A percentile compares a stretch with the other conserved stretches of the same genome.
Conservation (phyloP, 2,329 filamentous ascomycete species). For the Lomentospora prolificans region DNA sequence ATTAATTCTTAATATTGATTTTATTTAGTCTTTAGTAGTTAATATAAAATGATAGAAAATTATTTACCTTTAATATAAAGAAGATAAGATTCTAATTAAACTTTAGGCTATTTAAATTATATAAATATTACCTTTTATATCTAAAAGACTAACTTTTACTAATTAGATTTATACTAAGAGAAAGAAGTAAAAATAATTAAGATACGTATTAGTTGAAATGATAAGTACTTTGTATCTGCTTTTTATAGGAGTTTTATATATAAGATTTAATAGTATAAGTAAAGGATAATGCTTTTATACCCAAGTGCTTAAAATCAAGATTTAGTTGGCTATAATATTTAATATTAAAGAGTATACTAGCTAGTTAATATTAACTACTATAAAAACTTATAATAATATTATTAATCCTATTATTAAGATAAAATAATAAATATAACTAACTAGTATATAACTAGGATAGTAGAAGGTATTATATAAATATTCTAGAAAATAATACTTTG, state of each 20-base stretch:
- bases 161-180: neutral
- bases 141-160: too few relatives aligned
- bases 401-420: neutral
- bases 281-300: too few relatives aligned
- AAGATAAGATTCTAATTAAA: slow-evolving; percentile 13
- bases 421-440: neutral
- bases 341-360: slow-evolving; percentile 9
- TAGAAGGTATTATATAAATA: slow-evolving; percentile 7
- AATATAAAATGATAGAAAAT: too few relatives aligned
- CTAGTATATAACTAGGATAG: slow-evolving; percentile 4
- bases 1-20: too few relatives aligned
- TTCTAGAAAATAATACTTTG: too few relatives aligned
- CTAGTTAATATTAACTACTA: slow-evolving; percentile 4
- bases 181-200: too few relatives aligned
- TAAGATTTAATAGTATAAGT: too few relatives aligned
- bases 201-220: neutral
- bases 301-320: slow-evolving; percentile 15
- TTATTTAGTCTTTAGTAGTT: too few relatives aligned
- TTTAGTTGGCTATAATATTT: too few relatives aligned
- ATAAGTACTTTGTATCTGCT: too few relatives aligned
- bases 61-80: slow-evolving; percentile 11
- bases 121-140: neutral
- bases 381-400: slow-evolving; percentile 1
- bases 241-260: neutral
- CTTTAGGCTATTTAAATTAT: slow-evolving; percentile 7